These are phyloP conservation scores for Rhizoclosmatium sp. DNA, from an alignment of 192 early-diverging fungal species.

Conservation along the genomic window DNA sequence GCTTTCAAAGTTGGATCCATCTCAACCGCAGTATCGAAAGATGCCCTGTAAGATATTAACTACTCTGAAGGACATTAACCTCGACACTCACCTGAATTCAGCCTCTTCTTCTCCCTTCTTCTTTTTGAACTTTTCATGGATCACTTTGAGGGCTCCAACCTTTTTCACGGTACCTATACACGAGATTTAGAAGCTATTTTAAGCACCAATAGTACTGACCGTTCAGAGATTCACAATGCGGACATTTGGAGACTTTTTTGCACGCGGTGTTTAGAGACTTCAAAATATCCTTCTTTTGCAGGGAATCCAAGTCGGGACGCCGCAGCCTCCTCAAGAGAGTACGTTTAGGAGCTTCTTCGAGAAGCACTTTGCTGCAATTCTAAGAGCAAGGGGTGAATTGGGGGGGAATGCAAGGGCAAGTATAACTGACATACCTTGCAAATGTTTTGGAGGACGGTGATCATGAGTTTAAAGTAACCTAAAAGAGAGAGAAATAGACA, in stretches of 20 bases:
- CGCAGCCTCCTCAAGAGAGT: conserved; percentile 74
- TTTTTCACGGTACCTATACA: conserved; percentile 86
- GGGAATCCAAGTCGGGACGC: conserved; percentile 81
- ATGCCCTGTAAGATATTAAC: conserved; percentile 46
- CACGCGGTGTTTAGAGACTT: conserved; percentile 86
- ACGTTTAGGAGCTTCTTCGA: conserved; percentile 82
- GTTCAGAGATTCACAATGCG: conserved; percentile 82
- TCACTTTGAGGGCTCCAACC: conserved; percentile 91
- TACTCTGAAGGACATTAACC: background rate
- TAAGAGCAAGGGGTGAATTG: conserved; percentile 38
- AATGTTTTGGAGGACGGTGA: conserved; percentile 92
- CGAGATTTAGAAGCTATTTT: background rate
- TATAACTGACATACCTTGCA: conserved; percentile 78
- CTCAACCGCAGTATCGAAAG: conserved; percentile 78
- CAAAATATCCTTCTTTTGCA: conserved; percentile 76
- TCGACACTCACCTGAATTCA: conserved; percentile 56
- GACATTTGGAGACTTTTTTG: conserved; percentile 88
- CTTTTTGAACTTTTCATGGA: conserved; percentile 92
- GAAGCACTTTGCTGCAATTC: conserved; percentile 86
- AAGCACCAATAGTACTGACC: conserved; percentile 51
- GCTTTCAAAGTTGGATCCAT: conserved; percentile 77
- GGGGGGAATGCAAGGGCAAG: background rate
- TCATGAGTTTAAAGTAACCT: conserved; percentile 85
- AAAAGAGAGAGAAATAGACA: background rate
- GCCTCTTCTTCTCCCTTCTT: conserved; percentile 82